A percentile compares a stretch with the other conserved stretches of the same genome.
Evolutionary conservation across 352 stramenopile species (phyloP).

Genomic region (Chrysophaeum taylorii): DNA sequence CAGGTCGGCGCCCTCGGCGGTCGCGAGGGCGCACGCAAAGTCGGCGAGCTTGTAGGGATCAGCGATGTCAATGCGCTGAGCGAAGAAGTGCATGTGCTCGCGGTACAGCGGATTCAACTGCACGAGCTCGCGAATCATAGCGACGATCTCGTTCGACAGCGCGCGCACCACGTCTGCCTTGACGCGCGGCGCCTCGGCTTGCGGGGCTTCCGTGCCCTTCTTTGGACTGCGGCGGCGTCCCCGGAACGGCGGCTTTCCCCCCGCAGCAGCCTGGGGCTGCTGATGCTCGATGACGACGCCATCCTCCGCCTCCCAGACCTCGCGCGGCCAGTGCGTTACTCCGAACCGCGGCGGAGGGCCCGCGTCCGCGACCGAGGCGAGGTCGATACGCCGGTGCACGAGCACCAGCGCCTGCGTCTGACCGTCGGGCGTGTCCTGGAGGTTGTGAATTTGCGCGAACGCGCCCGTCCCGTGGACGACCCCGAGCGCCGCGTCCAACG

Average conservation of each 20-base stretch:
- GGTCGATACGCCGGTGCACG: constrained; percentile 53
- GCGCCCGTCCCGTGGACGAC: background rate
- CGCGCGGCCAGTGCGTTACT: constrained; percentile 45
- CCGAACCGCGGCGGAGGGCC: constrained; percentile 55
- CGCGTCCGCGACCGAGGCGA: constrained; percentile 46
- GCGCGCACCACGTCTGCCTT: constrained; percentile 82
- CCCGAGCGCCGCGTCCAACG: background rate
- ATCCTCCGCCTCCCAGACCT: constrained; percentile 35
- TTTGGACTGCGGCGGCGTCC: constrained; percentile 50
- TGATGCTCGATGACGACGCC: constrained; percentile 71
- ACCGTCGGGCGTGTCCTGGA: background rate
- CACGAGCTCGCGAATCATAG: constrained; percentile 86
- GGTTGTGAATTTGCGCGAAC: background rate
- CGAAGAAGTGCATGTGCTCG: constrained; percentile 94
- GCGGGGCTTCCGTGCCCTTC: constrained; percentile 46
- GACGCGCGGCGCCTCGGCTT: constrained; percentile 45
- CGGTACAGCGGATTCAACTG: constrained; percentile 93
- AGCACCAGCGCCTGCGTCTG: constrained; percentile 35
- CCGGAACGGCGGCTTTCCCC: constrained; percentile 49
- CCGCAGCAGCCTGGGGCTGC: constrained; percentile 44
- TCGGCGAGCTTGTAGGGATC: constrained; percentile 94
- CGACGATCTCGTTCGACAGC: constrained; percentile 95
- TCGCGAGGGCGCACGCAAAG: constrained; percentile 86
- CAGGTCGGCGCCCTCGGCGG: constrained; percentile 75
- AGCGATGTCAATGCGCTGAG: constrained; percentile 79